phyloP scores from a whole-genome alignment of 331 rosid genomes.

The Malus hybrid region DNA sequence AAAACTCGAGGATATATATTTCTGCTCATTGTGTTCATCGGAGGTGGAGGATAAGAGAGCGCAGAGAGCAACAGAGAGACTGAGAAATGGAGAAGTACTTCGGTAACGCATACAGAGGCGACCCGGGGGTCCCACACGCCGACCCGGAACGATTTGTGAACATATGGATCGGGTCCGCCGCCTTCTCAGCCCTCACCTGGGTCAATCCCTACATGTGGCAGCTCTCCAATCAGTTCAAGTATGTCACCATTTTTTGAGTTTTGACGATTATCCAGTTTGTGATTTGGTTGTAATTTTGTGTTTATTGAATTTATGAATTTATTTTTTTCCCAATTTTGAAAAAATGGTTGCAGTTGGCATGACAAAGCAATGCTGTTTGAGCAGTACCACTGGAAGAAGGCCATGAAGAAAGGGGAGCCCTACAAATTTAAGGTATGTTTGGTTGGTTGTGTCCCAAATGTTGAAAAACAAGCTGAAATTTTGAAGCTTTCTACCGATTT shows the following conservation, averaged over 20 bases:
- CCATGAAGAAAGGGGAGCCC: constrained; percentile 64
- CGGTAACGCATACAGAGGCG: constrained; percentile 88
- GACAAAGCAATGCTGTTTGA: constrained; percentile 74
- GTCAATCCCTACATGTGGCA: constrained; percentile 79
- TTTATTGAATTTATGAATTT: background rate
- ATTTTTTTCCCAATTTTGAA: background rate
- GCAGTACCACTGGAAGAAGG: constrained; percentile 86
- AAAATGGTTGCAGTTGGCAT: constrained; percentile 62
- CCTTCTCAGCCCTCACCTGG: constrained; percentile 43
- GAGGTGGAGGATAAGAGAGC: background rate
- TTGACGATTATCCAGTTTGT: background rate
- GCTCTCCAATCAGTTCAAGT: constrained; percentile 66
- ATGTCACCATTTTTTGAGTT: background rate
- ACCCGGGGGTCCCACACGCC: constrained; percentile 87
- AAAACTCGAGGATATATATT: background rate
- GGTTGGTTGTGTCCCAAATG: background rate
- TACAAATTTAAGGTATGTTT: constrained; percentile 52
- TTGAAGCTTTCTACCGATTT: background rate
- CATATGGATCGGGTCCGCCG: constrained; percentile 73
- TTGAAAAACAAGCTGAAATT: background rate
- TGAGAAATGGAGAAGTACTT: constrained; percentile 81
- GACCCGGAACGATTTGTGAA: constrained; percentile 50
- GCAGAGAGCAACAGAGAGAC: background rate
- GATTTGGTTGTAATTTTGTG: background rate
- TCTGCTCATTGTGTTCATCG: background rate